These are phyloP conservation scores for Suhomyces panamericanus DNA, from an alignment of 1,139 yeast species.

Conservation along the genomic window DNA sequence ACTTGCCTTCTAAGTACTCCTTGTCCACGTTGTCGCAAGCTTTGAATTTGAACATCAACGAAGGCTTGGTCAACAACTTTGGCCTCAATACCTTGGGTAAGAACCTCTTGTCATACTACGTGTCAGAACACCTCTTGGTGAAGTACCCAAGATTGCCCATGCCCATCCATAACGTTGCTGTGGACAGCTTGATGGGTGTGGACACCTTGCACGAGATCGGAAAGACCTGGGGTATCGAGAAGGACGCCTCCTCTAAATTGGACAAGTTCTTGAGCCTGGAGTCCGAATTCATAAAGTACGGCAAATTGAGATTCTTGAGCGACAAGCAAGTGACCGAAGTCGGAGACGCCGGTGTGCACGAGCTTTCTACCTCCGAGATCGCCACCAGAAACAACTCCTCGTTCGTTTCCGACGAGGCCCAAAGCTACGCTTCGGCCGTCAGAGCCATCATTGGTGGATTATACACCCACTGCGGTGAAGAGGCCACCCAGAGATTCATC, in stretches of 20 bases:
- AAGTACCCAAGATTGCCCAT: conserved; percentile 90
- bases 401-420: conserved; percentile 33
- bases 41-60: conserved; percentile 48
- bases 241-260: conserved; percentile 62
- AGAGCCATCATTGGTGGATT: conserved; percentile 73
- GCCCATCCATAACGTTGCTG: conserved; percentile 69
- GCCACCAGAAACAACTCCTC: conserved; percentile 14
- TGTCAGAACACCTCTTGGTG: conserved; percentile 68
- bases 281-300: conserved; percentile 61
- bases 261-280: conserved; percentile 71
- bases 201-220: conserved; percentile 66
- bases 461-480: conserved; percentile 66
- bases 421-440: conserved; percentile 57
- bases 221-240: conserved; percentile 83
- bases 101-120: conserved; percentile 71
- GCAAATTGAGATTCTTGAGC: conserved; percentile 58
- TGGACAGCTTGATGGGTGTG: conserved; percentile 70
- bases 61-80: conserved; percentile 64
- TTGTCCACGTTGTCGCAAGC: conserved; percentile 78
- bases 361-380: conserved; percentile 39
- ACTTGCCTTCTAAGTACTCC: conserved; percentile 56
- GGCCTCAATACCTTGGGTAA: conserved; percentile 85
- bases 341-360: conserved; percentile 52
- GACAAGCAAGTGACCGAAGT: conserved; percentile 37
- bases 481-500: conserved; percentile 63